Percentiles rank a stretch among this genome's conserved stretches.
These are phyloP conservation scores for Hemileccinum rubropunctum DNA, from an alignment of 768 basidiomycete species.

Conservation along the genomic window DNA sequence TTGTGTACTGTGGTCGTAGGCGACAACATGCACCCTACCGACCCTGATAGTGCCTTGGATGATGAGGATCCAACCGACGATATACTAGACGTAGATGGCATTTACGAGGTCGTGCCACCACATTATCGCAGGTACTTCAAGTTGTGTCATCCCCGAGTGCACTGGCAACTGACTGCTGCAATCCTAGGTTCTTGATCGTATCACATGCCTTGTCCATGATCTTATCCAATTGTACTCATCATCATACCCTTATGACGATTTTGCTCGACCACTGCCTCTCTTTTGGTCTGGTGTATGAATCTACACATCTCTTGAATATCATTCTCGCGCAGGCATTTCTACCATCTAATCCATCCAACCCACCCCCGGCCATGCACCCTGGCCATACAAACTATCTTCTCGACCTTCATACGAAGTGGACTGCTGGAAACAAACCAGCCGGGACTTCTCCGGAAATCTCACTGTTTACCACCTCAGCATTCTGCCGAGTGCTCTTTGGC, in stretches of 20 bases:
- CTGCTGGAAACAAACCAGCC: constrained; percentile 7
- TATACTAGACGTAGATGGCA: constrained; percentile 29
- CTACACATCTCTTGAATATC: constrained; percentile 39
- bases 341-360: constrained; percentile 19
- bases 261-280: constrained; percentile 52
- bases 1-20: constrained; percentile 50
- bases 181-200: constrained; percentile 43
- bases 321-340: constrained; percentile 41
- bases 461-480: constrained; percentile 28
- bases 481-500: constrained; percentile 21
- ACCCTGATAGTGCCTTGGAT: constrained; percentile 9
- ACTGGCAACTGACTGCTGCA: constrained; percentile 2
- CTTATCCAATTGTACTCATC: constrained; percentile 41
- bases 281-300: constrained; percentile 43
- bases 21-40: constrained; percentile 36
- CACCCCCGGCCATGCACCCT: constrained; percentile 40
- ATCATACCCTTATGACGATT: constrained; percentile 46
- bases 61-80: constrained; percentile 23
- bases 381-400: constrained; percentile 47
- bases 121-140: constrained; percentile 51
- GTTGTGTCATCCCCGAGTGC: constrained; percentile 10
- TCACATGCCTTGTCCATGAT: constrained; percentile 53
- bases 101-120: constrained; percentile 54
- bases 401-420: constrained; percentile 44
- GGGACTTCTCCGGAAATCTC: not conserved